Evolutionary conservation across 2,329 filamentous ascomycete species (phyloP).

Genomic region (Trichoderma asperellum): DNA sequence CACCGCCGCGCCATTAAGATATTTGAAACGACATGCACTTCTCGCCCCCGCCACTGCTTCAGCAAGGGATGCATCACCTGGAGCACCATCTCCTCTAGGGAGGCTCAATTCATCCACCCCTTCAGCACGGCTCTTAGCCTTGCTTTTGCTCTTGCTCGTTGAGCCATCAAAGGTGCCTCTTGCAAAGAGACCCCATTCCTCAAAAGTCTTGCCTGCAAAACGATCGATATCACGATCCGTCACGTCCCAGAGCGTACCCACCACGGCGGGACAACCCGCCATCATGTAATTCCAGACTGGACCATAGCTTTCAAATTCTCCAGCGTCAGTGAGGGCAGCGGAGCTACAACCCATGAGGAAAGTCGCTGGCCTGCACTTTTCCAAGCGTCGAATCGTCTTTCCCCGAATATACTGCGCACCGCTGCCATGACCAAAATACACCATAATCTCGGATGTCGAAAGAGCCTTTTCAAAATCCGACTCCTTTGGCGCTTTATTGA

Average conservation of each 20-base stretch:
- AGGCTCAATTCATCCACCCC: conserved; percentile 24
- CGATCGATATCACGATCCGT: conserved; percentile 97
- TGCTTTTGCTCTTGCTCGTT: conserved; percentile 37
- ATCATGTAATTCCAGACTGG: conserved; percentile 91
- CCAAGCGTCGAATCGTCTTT: conserved; percentile 77
- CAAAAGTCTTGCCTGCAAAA: conserved; percentile 77
- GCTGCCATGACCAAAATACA: conserved; percentile 97
- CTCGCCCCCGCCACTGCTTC: conserved; percentile 78
- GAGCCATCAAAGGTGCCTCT: conserved; percentile 50
- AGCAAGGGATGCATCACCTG: conserved; percentile 59
- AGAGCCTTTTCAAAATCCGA: conserved; percentile 74
- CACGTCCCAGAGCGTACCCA: conserved; percentile 96
- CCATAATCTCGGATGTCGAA: conserved; percentile 68
- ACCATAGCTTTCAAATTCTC: conserved; percentile 88
- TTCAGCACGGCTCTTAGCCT: conserved; percentile 36
- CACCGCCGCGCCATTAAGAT: conserved; percentile 90
- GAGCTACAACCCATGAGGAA: conserved; percentile 96
- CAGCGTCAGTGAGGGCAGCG: conserved; percentile 74
- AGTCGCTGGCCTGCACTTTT: conserved; percentile 73
- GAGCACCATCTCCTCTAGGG: conserved; percentile 31
- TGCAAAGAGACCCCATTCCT: conserved; percentile 79
- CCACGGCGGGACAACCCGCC: conserved; percentile 81
- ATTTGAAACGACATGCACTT: conserved; percentile 81
- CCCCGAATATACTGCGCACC: conserved; percentile 92
- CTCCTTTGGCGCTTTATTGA: conserved; percentile 72